Conservation (phyloP, 2,329 filamentous ascomycete species). For the Leptoxyphium fumago region DNA sequence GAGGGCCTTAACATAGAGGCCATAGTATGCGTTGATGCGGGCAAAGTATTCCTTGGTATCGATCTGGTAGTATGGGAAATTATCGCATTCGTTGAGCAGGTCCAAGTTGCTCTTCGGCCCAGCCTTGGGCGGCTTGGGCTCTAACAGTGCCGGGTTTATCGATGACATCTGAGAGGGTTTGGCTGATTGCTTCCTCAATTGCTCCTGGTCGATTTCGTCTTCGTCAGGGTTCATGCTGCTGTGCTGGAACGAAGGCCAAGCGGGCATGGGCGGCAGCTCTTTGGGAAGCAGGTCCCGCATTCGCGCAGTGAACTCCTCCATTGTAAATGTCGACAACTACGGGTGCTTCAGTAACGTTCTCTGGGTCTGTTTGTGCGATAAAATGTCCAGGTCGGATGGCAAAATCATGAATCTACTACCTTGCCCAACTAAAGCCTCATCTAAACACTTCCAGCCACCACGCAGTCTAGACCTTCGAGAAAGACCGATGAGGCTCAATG, state of each 20-base stretch:
- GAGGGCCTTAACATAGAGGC: conserved; percentile 53
- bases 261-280: conserved; percentile 15
- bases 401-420: no score
- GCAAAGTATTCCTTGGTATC: conserved; percentile 41
- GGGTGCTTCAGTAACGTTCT: no score
- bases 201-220: conserved; percentile 1
- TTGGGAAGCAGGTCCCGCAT: conserved; percentile 18
- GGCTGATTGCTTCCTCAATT: neutral
- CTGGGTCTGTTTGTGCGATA: no score
- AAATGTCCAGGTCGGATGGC: no score
- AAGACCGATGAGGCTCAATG: no score
- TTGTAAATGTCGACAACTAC: conserved; percentile 1
- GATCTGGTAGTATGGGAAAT: conserved; percentile 59
- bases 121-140: conserved; percentile 15
- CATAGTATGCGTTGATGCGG: conserved; percentile 36
- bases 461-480: no score
- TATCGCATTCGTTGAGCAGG: conserved; percentile 43
- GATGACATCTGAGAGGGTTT: neutral
- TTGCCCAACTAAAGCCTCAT: no score
- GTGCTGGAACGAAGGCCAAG: conserved; percentile 9
- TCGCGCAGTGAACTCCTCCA: conserved; percentile 18
- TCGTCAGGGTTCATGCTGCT: conserved; percentile 9
- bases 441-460: no score
- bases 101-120: conserved; percentile 35
- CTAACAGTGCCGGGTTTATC: conserved; percentile 2